Evolutionary conservation across 345 rosid genomes (phyloP).

Genomic region (Corchorus olitorius): DNA sequence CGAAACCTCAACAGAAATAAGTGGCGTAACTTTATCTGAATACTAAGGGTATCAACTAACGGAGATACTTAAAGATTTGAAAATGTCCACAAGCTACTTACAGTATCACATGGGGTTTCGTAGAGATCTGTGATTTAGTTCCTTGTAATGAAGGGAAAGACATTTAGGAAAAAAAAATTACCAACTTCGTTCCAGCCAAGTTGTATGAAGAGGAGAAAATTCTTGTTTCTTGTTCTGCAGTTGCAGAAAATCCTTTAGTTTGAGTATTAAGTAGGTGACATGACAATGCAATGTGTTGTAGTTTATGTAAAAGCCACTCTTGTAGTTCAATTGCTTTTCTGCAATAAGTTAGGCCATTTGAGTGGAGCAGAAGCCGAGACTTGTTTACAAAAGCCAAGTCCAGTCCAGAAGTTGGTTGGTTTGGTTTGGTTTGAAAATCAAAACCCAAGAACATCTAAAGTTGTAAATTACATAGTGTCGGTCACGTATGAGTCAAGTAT

Average conservation of each 20-base stretch:
- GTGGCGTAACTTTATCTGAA: no score
- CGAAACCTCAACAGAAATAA: no score
- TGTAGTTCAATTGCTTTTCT: neutral
- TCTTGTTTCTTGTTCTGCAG: neutral
- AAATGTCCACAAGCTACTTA: neutral
- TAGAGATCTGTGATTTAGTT: neutral
- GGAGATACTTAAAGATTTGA: no score
- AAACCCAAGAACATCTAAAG: neutral
- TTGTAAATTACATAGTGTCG: neutral
- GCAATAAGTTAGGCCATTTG: neutral
- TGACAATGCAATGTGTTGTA: neutral
- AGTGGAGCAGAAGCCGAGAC: neutral
- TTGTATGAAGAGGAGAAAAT: neutral
- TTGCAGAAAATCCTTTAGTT: neutral
- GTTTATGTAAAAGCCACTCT: neutral
- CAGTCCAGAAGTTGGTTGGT: slow-evolving; percentile 1
- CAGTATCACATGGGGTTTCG: neutral
- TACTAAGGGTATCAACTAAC: no score
- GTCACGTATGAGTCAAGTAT: neutral
- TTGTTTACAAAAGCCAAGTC: neutral
- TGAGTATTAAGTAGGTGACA: neutral
- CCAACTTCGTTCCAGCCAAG: neutral
- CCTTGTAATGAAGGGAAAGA: slow-evolving; percentile 8
- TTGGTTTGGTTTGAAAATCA: slow-evolving; percentile 9
- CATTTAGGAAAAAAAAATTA: no score